Evolutionary conservation across 441 rosid species (phyloP).

Genomic region (Monsonia emarginata): DNA sequence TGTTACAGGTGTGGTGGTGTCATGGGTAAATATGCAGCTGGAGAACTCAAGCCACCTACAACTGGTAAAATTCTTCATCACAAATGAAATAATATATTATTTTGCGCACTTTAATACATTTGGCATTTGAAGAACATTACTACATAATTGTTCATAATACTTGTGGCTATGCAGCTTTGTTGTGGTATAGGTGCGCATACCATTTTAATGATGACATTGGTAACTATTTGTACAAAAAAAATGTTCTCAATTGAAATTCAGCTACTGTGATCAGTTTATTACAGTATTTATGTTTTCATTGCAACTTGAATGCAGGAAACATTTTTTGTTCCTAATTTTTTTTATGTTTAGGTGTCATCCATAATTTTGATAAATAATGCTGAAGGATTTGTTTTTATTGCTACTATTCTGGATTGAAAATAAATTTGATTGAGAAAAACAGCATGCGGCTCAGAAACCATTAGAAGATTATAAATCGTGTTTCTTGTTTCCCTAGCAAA

Average conservation of each 20-base stretch:
- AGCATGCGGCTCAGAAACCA: neutral
- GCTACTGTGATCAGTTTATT: neutral
- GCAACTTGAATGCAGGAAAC: neutral
- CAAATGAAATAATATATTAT: neutral
- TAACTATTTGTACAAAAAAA: neutral
- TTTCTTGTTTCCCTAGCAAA: neutral
- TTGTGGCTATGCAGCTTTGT: neutral
- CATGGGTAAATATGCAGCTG: conserved; percentile 94
- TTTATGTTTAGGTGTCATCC: neutral
- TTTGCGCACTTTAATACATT: neutral
- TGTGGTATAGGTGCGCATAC: too few species aligned
- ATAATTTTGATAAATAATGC: neutral
- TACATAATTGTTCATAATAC: neutral
- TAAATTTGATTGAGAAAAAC: neutral
- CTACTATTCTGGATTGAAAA: neutral
- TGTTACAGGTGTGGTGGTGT: conserved; percentile 92
- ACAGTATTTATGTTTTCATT: neutral
- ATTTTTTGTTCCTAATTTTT: too few species aligned
- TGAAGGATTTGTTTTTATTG: neutral
- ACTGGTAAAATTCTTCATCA: conserved; percentile 34
- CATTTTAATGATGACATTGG: neutral
- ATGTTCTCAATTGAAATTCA: neutral
- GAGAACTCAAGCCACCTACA: conserved; percentile 95
- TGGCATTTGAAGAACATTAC: neutral
- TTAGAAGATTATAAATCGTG: neutral